Conservation (phyloP, 108 stramenopile species). For the Nannochloropsis salina region DNA sequence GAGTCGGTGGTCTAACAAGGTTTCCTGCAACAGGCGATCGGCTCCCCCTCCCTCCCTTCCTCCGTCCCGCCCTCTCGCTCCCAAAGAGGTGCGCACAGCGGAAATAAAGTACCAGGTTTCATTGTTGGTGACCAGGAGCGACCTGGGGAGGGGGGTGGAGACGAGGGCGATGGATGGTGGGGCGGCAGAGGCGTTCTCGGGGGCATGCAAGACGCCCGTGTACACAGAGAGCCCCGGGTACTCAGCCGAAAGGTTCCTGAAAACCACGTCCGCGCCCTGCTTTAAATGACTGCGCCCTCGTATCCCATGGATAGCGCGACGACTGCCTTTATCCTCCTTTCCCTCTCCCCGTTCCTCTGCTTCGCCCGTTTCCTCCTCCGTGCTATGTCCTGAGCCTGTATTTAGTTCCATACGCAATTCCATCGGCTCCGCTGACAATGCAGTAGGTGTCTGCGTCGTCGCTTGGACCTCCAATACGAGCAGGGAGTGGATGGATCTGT, state of each 20-base stretch:
- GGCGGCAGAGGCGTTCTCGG: neutral
- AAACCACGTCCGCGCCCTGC: neutral
- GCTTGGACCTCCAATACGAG: neutral
- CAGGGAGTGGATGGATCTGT: neutral
- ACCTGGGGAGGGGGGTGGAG: neutral
- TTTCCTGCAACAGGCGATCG: neutral
- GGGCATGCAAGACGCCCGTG: neutral
- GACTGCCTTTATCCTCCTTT: neutral
- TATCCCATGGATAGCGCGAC: neutral
- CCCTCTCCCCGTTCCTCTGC: neutral
- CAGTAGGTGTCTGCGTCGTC: neutral
- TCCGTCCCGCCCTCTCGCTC: neutral
- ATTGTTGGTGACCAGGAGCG: neutral
- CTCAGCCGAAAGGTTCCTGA: neutral
- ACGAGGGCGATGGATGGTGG: neutral
- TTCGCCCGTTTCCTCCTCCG: neutral
- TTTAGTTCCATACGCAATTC: neutral
- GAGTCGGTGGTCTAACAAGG: neutral
- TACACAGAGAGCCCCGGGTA: neutral
- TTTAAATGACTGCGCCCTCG: neutral
- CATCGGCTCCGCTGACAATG: neutral
- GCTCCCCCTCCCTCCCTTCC: neutral
- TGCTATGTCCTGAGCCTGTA: neutral
- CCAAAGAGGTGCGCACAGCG: slow-evolving; percentile 11
- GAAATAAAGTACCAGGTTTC: neutral